phyloP scores from a whole-genome alignment of 192 early-diverging fungal genomes.

The Obelidium mucronatum region DNA sequence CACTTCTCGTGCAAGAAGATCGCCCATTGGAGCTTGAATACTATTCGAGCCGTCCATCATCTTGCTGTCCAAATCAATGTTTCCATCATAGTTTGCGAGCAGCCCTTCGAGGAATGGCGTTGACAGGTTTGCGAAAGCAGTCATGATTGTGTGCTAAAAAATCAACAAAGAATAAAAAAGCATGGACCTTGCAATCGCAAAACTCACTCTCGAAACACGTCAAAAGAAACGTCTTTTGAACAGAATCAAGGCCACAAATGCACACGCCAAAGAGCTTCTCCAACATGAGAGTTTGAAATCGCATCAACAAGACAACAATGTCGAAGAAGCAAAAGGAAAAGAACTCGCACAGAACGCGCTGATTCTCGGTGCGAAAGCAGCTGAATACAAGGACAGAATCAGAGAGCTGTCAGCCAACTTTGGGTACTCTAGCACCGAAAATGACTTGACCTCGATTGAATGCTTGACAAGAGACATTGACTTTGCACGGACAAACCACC shows the following conservation, averaged over 20 bases:
- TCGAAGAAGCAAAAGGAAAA: background rate
- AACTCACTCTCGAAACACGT: too few relatives aligned
- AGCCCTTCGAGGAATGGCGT: background rate
- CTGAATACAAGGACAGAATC: background rate
- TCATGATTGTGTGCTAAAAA: background rate
- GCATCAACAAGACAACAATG: background rate
- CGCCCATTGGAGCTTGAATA: background rate
- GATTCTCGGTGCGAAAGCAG: background rate
- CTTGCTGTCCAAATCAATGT: background rate
- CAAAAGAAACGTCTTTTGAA: too few relatives aligned
- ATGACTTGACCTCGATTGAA: too few relatives aligned
- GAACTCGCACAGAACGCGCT: background rate
- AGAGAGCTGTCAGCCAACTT: too few relatives aligned
- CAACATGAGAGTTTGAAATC: background rate
- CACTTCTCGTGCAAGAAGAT: background rate
- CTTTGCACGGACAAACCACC: too few relatives aligned
- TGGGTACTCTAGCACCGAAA: too few relatives aligned
- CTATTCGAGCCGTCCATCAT: background rate
- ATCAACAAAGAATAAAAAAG: slow-evolving; percentile 2
- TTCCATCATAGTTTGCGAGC: background rate
- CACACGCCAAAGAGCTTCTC: background rate
- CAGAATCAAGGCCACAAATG: background rate
- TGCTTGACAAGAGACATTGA: too few relatives aligned
- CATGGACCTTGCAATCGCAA: too few relatives aligned
- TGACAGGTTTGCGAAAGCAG: background rate